Evolutionary conservation across 495 filamentous ascomycete genomes (phyloP), one percentile per base, ranked within the genome.

Genomic region (Viridothelium virens): DNA sequence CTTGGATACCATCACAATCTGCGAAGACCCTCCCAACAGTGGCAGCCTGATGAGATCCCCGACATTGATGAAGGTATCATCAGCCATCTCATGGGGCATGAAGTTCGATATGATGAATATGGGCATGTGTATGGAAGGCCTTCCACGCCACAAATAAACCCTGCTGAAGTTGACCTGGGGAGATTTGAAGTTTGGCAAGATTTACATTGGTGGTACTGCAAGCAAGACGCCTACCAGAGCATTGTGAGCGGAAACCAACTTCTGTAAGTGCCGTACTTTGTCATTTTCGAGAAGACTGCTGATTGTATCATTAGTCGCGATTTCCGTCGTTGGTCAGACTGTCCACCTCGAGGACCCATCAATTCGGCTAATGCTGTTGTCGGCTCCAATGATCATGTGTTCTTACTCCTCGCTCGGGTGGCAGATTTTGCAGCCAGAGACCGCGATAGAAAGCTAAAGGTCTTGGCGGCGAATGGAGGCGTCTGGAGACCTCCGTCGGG

Each of bases 181-280:
- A 84, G 78, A 34, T 95, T 89, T 71, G 86, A 91, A 73, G 84
- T 89, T 46, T 83, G 95, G 63, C 85, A 88, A 64, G 94, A 98
- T 76, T 79, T 98, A 38, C 96, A 89, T 77, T 98, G 94, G 94
- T 97, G 91, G 91, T 98, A 89, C 76, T 86, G 82, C 64, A 95
- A 96, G 77, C 92, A 96, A 76, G 94, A 98, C 76, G 84, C 88
- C 5, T 90, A 92, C 70, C 93, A 97, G 74, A 92, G 91, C 72
- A 82, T 97, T 66, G 78, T 98, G 44, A 93, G 94, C 70, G 94
- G 90, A 2, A 90, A 91, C 67, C 80, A 82, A 62, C 81, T 92
- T 38, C 86, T 96, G 92, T 96, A 78, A 82, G 92, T 82, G 46
- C 36, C 46, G 25, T 1, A 25, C 25, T 25, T 25, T 25, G 25